Conservation (phyloP, 331 rosid genomes). For the Prunus yedoensis region DNA sequence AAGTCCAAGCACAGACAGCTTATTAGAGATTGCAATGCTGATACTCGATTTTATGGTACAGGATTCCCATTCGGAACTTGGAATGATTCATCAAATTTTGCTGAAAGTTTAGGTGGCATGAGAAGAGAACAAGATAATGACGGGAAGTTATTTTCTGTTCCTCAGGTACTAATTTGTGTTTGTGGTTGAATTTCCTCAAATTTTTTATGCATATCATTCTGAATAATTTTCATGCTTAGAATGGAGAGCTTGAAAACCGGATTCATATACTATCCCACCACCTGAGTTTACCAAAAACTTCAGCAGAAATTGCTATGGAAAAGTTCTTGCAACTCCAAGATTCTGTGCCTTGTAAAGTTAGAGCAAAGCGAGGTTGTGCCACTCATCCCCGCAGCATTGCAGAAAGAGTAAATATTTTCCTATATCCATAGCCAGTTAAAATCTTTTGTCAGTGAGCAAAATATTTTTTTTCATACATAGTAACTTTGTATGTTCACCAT, state of each 20-base stretch:
- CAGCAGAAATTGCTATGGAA: conserved; percentile 58
- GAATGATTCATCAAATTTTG: conserved; percentile 48
- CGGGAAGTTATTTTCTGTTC: conserved; percentile 39
- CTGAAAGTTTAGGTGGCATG: conserved; percentile 41
- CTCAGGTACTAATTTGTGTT: conserved; percentile 47
- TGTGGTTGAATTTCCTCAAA: background rate
- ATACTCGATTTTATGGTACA: conserved; percentile 35
- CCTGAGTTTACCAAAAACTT: conserved; percentile 69
- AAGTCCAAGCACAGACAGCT: conserved; percentile 20
- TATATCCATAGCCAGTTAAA: background rate
- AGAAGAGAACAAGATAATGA: conserved; percentile 51
- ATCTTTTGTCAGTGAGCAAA: background rate
- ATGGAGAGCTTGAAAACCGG: conserved; percentile 57
- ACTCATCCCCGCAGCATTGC: conserved; percentile 99
- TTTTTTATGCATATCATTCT: conserved; percentile 4
- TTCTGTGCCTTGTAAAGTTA: conserved; percentile 75
- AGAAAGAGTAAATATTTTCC: conserved; percentile 57
- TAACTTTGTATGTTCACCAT: background rate
- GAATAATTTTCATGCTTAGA: conserved; percentile 34
- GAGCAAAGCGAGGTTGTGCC: conserved; percentile 97
- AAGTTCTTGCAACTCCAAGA: conserved; percentile 75
- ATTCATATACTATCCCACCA: conserved; percentile 61
- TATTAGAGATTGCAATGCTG: conserved; percentile 28
- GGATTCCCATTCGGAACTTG: conserved; percentile 54
- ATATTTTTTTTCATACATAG: too few relatives aligned